Base-by-base conservation (phyloP, 306 rosid species). In the Pterocarpus macrocarpus region DNA sequence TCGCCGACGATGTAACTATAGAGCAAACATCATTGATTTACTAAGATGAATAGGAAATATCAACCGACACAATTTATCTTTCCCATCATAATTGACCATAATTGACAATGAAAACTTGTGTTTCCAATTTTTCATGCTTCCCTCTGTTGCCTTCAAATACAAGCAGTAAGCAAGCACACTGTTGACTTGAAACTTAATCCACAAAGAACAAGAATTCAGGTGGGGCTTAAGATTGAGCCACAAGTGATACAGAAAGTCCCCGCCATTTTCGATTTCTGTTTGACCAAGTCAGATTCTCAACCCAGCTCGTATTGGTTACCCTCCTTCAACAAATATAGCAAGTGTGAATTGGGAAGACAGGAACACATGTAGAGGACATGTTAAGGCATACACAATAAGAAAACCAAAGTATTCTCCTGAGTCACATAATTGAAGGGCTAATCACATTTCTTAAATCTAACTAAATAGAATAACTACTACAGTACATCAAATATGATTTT, bases 211-310 rank as follows among this genome's bases (percentile, higher is more conserved):
- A 35, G 8, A 52, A n/a, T 9, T 35, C 36, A 17, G 57, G 16
- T 14, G 16, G 57, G 22, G 14, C 33, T 61, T 69, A 43, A 67
- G 52, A 34, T 59, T 67, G 30, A 71, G 2, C 70, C 64, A 70
- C 39, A 17, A 59, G 55, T 47, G 39, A 61, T 61, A 14, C 41
- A 22, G 33, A 44, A 70, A 70, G 34, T 71, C 49, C 12, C 8
- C 22, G 5, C 56, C 17, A 17, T 45, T 47, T 70, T 61, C 11
- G 12, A 68, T 13, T 13, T 79, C 34, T 62, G 65, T 79, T 61
- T 71, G 75, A 82, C 82, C 30, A 32, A 41, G 47, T 80, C 82
- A 84, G 11, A 16, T 47, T 78, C 36, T 59, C 67, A 61, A 64
- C 34, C 63, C 28, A 22, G 28, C 28, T 22, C 0, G 28, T 22